Evolutionary conservation across 1,284 basidiomycete genomes (phyloP), one percentile per base, ranked within the genome.

Genomic region (Jaminaea rosea): DNA sequence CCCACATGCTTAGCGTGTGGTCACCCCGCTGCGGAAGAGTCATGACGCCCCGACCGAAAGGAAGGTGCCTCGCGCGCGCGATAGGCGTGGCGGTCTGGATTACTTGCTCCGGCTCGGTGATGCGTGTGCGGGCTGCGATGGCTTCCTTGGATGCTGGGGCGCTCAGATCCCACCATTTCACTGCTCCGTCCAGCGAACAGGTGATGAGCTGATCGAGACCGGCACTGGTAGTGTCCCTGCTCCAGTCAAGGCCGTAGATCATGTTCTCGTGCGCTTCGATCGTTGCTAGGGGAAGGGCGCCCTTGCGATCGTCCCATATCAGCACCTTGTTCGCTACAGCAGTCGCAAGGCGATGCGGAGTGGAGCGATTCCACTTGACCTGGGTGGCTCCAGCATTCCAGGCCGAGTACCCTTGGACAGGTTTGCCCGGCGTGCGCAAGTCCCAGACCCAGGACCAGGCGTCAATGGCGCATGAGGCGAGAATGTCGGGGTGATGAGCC

Each of bases 31-130:
- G 94, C 0, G 94, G 87, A 21, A 98, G 75, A 50, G 87, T 87
- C 53, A 98, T 77, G 17, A 97, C 79, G 17, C 94, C 94, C 28
- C 82, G 79, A 1, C 93, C 93, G 69, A 98, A 98, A 0, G 94
- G 93, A 3, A 96, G 76, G 72, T 91, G 83, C 34, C 93, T 79
- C 0, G 93, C 93, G 31, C 93, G 80, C 90, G 92, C 97, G 0
- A 98, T 86, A 0, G 93, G 93, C 67, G 94, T 89, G 0, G 79
- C 77, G 0, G 92, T 93, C 45, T 80, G 76, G 55, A 91, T 88
- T 4, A 77, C 80, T 3, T 55, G 55, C 46, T 70, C 62, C 1
- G 69, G 60, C 50, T 67, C 64, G 3, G 65, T 69, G 24, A 73
- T 60, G 15, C 67, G 60, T 48, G 62, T 55, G n/a, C 66, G 52